Evolutionary conservation across 371 early-diverging fungal genomes (phyloP).

Genomic region (Saksenaea vasiformis): DNA sequence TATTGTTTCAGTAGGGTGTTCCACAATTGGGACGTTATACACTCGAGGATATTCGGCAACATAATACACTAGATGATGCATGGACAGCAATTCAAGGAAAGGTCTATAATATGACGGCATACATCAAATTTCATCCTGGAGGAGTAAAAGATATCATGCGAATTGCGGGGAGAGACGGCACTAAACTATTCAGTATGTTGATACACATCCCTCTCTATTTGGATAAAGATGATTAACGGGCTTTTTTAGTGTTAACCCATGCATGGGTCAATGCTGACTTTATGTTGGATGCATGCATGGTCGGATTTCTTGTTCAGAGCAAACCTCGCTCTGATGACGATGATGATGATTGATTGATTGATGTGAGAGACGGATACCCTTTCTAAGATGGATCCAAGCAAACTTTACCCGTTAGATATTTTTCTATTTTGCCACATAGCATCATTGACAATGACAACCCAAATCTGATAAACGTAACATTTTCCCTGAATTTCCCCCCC

Average conservation of each 20-base stretch:
- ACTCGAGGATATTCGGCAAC: constrained; percentile 76
- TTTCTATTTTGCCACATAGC: no score
- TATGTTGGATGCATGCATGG: constrained; percentile 80
- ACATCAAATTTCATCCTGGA: constrained; percentile 97
- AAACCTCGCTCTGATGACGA: neutral
- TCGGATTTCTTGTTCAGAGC: constrained; percentile 73
- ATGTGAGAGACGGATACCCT: no score
- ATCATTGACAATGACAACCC: no score
- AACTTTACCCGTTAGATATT: no score
- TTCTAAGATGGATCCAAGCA: no score
- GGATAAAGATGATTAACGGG: neutral
- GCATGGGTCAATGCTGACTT: constrained; percentile 93
- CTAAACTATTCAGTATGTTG: constrained; percentile 82
- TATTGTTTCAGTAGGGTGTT: constrained; percentile 49
- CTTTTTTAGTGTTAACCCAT: constrained; percentile 73
- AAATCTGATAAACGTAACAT: no score
- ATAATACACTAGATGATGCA: constrained; percentile 79
- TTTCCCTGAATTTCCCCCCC: no score
- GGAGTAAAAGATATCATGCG: constrained; percentile 85
- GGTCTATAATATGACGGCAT: constrained; percentile 95
- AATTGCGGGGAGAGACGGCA: constrained; percentile 94
- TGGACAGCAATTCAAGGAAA: constrained; percentile 95
- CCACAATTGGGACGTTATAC: constrained; percentile 62
- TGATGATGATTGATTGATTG: neutral
- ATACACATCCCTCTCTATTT: neutral